Base-by-base conservation (phyloP, 1,284 basidiomycete genomes). In the Apiotrichum veenhuisii region DNA sequence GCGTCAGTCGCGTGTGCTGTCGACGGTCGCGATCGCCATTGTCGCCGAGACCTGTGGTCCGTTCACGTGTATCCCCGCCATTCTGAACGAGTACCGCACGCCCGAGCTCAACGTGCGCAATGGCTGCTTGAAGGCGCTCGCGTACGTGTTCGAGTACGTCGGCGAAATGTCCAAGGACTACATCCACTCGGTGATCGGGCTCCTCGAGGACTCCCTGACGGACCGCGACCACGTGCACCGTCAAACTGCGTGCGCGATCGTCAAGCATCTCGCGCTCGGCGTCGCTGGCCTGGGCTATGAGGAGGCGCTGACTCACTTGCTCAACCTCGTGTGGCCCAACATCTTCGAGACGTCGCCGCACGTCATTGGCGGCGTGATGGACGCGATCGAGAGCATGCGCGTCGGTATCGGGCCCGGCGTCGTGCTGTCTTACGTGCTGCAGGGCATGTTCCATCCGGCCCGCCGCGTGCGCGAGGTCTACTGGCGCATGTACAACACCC, bases 131-230 rank as follows among this genome's bases (percentile, higher is more conserved):
- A 99, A 99, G 76, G 94, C 96, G 0, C 82, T 98, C 27, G 93
- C 94, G 5, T 99, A 97, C 82, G 88, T 99, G 58, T 98, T 98
- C 73, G 96, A 98, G 81, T 98, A 99, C 72, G 95, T 98, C 68
- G 96, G 96, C n/a, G 96, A 97, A 41, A 95, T 98, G 81, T 94
- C 92, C 27, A 95, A 96, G 38, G 96, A 97, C 80, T 99, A 98
- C 75, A 89, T 89, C 70, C 92, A 98, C 78, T 95, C 91, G 1
- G 92, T 98, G 20, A 89, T 98, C 54, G 94, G 92, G 14, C 93
- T 97, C 83, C 85, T 99, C 43, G 96, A 98, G 77, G 96, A 98
- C 67, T 94, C 95, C 1, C 82, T 98, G 51, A 98, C 94, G 18
- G 96, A 99, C 75, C 88, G 96, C 60, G 96, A 98, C 72, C 87